Evolutionary conservation across 768 basidiomycete genomes (phyloP), one percentile per base, ranked within the genome.

Genomic region (Hericium coralloides): DNA sequence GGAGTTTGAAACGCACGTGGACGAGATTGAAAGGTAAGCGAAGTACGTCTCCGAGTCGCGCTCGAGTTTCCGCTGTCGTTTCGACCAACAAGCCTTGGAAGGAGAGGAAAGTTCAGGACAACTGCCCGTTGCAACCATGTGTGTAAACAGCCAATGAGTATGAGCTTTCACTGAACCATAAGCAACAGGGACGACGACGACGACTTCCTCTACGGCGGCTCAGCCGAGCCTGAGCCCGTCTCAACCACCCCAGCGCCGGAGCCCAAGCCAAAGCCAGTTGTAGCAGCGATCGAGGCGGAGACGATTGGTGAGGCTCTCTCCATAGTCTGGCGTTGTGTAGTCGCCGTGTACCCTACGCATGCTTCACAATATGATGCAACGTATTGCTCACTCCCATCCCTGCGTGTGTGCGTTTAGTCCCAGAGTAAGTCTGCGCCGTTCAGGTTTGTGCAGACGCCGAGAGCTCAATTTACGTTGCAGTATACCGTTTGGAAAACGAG

Each of bases 201-300:
- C 60, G 69, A 70, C 58, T 68, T 64, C 60, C 63, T 69, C 48
- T 69, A 68, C 57, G 70, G 70, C 55, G 68, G 68, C 56, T 38
- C 37, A 23, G 54, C 60, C 52, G 58, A 59, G 43, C 58, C 56
- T 57, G 58, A 52, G 18, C 43, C 23, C 52, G 41, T 2, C 57
- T 41, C 51, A 65, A 56, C 64, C 36, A 31, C 57, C 38, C 15
- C 45, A 48, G 45, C 54, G 36, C 17, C 60, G 72, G 74, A n/a
- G 70, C 58, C 68, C 79, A 31, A 81, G 83, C 66, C 66, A 37
- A 59, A 41, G 39, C 43, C 43, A 45, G 31, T 31, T 31, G 17
- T 45, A 20, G 43, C 14, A 20, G 20, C 12, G 43, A 45, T 45
- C n/a, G 43, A 45, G 43, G 20, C 43, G 43, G 41, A 17, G 41